Evolutionary conservation across 169 alveolate genomes (phyloP).

Genomic region (Besnoitia besnoiti): DNA sequence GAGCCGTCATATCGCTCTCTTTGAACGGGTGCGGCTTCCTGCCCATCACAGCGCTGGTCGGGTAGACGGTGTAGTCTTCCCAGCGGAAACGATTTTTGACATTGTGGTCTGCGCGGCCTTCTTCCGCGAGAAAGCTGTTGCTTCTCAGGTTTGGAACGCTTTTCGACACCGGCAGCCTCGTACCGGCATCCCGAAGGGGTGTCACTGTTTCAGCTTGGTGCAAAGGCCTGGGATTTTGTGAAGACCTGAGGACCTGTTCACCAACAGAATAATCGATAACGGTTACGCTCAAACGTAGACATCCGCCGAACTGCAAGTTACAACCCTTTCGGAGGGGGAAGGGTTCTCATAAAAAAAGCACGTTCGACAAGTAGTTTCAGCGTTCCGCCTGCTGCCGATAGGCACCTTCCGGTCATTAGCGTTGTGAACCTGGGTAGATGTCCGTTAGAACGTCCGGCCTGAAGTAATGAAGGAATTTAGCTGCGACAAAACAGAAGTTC

Average conservation of each 20-base stretch:
- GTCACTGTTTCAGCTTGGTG: neutral
- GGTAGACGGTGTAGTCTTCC: conserved; percentile 11
- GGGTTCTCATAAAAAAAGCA: no score
- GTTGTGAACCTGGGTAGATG: neutral
- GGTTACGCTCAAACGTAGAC: no score
- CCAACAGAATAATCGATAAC: neutral
- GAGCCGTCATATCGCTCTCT: neutral
- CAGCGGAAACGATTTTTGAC: neutral
- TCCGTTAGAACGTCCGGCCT: neutral
- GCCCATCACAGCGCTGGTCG: conserved; percentile 19
- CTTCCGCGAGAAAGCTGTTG: neutral
- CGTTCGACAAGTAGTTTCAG: neutral
- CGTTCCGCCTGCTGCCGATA: neutral
- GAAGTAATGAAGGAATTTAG: no score
- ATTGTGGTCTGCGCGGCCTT: neutral
- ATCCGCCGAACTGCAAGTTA: no score
- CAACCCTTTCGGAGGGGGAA: no score
- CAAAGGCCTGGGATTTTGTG: neutral
- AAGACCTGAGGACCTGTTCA: neutral
- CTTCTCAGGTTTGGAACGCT: neutral
- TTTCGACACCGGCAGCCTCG: conserved; percentile 1
- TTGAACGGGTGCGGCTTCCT: conserved; percentile 6
- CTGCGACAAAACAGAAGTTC: neutral
- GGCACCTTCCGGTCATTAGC: neutral
- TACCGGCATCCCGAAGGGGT: neutral